Percentiles rank a stretch among this genome's conserved stretches.
Conservation (phyloP, 1,284 basidiomycete species). For the Sporisorium graminicola region DNA sequence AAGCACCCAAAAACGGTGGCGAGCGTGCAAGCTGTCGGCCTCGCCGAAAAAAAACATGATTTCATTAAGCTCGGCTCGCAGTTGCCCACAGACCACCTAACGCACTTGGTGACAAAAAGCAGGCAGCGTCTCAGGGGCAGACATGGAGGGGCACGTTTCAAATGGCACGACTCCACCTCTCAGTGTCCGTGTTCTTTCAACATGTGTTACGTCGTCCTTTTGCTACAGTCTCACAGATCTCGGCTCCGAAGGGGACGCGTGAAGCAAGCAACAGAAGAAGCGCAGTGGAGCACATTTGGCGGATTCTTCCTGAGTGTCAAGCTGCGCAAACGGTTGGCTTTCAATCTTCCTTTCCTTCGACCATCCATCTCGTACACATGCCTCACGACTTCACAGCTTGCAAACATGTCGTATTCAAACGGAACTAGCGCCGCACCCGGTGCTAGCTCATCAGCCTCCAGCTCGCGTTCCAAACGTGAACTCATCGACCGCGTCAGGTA, state of each 20-base stretch:
- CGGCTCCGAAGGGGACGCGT: conserved; percentile 40
- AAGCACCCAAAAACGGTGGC: background rate
- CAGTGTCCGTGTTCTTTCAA: background rate
- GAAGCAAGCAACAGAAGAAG: background rate
- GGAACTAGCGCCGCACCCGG: conserved; percentile 15
- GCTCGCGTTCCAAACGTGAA: conserved; percentile 55
- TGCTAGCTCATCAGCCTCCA: conserved; percentile 22
- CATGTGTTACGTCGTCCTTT: conserved; percentile 8
- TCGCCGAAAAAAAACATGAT: conserved; percentile 7
- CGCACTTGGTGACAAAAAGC: too few relatives aligned
- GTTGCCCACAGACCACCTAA: conserved; percentile 18
- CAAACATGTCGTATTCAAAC: conserved; percentile 46
- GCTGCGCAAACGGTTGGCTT: background rate
- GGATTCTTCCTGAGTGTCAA: conserved; percentile 14
- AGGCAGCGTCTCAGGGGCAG: conserved; percentile 3
- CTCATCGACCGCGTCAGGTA: conserved; percentile 68
- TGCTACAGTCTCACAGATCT: background rate
- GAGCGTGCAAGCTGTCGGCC: background rate
- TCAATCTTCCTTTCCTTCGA: background rate
- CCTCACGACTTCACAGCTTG: background rate
- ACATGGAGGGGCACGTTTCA: conserved; percentile 22
- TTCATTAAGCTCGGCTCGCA: background rate
- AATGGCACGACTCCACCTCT: conserved; percentile 13
- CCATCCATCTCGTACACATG: background rate
- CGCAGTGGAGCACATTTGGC: background rate